Conservation (phyloP, 2,329 filamentous ascomycete genomes). For the Penicillium sp. region DNA sequence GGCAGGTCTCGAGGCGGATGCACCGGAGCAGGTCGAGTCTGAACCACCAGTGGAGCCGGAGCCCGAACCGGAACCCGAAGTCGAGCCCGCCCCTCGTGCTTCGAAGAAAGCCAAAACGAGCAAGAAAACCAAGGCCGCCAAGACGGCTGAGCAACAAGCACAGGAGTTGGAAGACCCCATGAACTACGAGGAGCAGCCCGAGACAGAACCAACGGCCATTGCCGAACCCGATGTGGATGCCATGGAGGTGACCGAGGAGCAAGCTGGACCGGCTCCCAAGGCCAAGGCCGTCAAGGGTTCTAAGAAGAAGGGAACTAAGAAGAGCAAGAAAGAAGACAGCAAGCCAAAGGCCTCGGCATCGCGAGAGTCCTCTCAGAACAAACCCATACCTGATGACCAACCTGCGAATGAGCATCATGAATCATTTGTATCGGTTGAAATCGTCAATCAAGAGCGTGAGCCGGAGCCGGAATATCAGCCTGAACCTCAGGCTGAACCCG, state of each 20-base stretch:
- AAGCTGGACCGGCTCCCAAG: slow-evolving; percentile 15
- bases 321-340: slow-evolving; percentile 12
- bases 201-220: background rate
- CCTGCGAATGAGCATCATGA: slow-evolving; percentile 22
- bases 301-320: slow-evolving; percentile 24
- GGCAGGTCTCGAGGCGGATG: slow-evolving; percentile 61
- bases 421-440: slow-evolving; percentile 33
- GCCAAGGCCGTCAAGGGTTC: slow-evolving; percentile 18
- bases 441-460: slow-evolving; percentile 29
- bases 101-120: slow-evolving; percentile 31
- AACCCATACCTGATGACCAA: background rate
- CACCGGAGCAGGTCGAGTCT: slow-evolving; percentile 44
- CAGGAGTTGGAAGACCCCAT: slow-evolving; percentile 9
- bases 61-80: slow-evolving; percentile 12
- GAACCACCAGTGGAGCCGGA: slow-evolving; percentile 33
- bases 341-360: slow-evolving; percentile 5
- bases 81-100: slow-evolving; percentile 13
- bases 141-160: slow-evolving; percentile 4
- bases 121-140: slow-evolving; percentile 29
- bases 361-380: slow-evolving; percentile 3
- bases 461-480: slow-evolving; percentile 30
- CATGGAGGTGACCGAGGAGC: slow-evolving; percentile 13
- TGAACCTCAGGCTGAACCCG: slow-evolving; percentile 20
- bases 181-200: slow-evolving; percentile 8
- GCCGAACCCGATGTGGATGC: slow-evolving; percentile 5